phyloP scores from a whole-genome alignment of 1,284 basidiomycete genomes.

The Cryptococcus sp. region DNA sequence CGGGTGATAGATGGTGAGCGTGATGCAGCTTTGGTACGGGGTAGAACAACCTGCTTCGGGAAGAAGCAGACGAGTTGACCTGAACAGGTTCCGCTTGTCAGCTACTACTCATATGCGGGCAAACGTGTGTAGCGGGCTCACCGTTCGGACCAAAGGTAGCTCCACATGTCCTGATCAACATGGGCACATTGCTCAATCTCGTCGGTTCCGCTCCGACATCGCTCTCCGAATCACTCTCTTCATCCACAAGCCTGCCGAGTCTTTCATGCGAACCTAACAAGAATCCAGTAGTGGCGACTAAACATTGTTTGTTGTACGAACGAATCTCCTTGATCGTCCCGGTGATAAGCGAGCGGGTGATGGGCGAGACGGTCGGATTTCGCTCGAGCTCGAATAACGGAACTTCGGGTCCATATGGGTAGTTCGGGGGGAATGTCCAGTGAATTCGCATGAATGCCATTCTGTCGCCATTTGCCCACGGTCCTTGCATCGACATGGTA shows the following conservation, averaged over 20 bases:
- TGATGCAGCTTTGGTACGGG: conserved; percentile 38
- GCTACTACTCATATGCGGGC: background rate
- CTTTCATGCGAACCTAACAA: conserved; percentile 62
- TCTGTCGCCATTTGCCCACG: conserved; percentile 76
- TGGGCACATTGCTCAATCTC: conserved; percentile 38
- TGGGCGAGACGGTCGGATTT: conserved; percentile 73
- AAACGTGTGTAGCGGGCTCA: conserved; percentile 36
- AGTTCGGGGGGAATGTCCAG: conserved; percentile 82
- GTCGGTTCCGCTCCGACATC: conserved; percentile 42
- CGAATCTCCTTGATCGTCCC: conserved; percentile 71
- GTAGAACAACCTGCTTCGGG: conserved; percentile 56
- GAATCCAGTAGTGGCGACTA: conserved; percentile 78
- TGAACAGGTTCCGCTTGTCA: conserved; percentile 37
- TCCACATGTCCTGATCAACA: conserved; percentile 46
- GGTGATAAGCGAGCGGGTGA: conserved; percentile 72
- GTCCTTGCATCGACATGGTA: conserved; percentile 82
- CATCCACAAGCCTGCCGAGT: conserved; percentile 36
- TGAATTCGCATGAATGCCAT: conserved; percentile 70
- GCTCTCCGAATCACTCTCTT: conserved; percentile 49
- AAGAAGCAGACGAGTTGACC: conserved; percentile 85
- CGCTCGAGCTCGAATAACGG: conserved; percentile 80
- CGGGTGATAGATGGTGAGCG: conserved; percentile 41
- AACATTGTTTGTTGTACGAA: conserved; percentile 69
- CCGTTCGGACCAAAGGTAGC: conserved; percentile 79
- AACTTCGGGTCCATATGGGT: conserved; percentile 68